These are phyloP conservation scores for Saxophila tyrrhenica DNA, from an alignment of 495 filamentous ascomycete species.

Conservation along the genomic window DNA sequence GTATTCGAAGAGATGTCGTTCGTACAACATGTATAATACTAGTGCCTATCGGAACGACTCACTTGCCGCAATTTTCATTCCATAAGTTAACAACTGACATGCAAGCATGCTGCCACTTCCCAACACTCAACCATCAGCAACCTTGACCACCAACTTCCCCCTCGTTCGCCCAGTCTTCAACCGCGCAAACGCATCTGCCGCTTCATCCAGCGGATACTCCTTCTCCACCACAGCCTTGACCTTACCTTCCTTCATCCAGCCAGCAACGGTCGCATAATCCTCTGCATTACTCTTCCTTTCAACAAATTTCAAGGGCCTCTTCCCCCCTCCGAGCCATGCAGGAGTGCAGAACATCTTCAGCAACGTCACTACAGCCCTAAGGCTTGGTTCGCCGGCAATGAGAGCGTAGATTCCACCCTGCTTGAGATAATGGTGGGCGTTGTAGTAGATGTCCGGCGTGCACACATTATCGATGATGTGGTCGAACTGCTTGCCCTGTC, in stretches of 20 bases:
- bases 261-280: slow-evolving; percentile 43
- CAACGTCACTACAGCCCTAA: slow-evolving; percentile 16
- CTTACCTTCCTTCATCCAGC: slow-evolving; percentile 51
- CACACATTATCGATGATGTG: slow-evolving; percentile 55
- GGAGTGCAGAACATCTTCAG: slow-evolving; percentile 37
- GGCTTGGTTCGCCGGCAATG: slow-evolving; percentile 26
- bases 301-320: slow-evolving; percentile 41
- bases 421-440: slow-evolving; percentile 44
- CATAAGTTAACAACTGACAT: no score
- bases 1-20: no score
- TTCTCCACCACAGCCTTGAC: slow-evolving; percentile 50
- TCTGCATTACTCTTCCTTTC: slow-evolving; percentile 32
- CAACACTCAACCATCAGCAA: slow-evolving; percentile 23
- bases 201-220: slow-evolving; percentile 50
- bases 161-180: slow-evolving; percentile 49
- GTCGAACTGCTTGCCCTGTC: slow-evolving; percentile 40
- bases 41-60: no score
- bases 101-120: no score
- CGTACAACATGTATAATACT: no score
- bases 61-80: no score
- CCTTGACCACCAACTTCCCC: slow-evolving; percentile 60
- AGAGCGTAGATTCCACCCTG: slow-evolving; percentile 45
- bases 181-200: slow-evolving; percentile 50
- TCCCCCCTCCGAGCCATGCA: slow-evolving; percentile 52
- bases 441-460: slow-evolving; percentile 40